A percentile compares a stretch with the other conserved stretches of the same genome.
phyloP scores from a whole-genome alignment of 2,329 filamentous ascomycete genomes.

The Monosporascus sp. region DNA sequence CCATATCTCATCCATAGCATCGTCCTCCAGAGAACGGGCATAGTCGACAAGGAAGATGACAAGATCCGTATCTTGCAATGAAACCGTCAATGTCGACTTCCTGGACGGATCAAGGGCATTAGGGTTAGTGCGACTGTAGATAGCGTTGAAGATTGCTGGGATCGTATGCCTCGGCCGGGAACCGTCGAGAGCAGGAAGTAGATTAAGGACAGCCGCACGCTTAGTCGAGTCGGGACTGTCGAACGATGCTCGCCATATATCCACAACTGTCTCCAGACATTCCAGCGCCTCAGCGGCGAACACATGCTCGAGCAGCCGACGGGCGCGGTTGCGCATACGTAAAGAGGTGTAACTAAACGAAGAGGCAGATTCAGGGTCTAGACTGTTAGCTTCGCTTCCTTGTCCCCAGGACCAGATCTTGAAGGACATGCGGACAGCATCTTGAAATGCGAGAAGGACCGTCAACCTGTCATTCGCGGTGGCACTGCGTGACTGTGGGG shows the following conservation, averaged over 20 bases:
- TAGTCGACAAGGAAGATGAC: slow-evolving; percentile 89
- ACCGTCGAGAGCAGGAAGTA: slow-evolving; percentile 86
- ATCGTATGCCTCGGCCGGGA: slow-evolving; percentile 88
- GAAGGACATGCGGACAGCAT: slow-evolving; percentile 88
- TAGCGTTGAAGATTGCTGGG: slow-evolving; percentile 89
- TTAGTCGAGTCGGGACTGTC: slow-evolving; percentile 41
- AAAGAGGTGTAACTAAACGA: slow-evolving; percentile 89
- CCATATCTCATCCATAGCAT: slow-evolving; percentile 98
- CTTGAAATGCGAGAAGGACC: slow-evolving; percentile 92
- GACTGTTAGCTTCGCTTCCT: slow-evolving; percentile 48
- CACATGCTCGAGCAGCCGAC: slow-evolving; percentile 84
- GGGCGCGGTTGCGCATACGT: slow-evolving; percentile 82
- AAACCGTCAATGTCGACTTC: slow-evolving; percentile 83
- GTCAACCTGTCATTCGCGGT: slow-evolving; percentile 93
- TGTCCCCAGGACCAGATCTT: slow-evolving; percentile 93
- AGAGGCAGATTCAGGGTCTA: slow-evolving; percentile 64
- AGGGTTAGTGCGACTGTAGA: slow-evolving; percentile 91
- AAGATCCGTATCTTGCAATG: slow-evolving; percentile 75
- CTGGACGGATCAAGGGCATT: slow-evolving; percentile 69
- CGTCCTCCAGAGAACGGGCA: slow-evolving; percentile 83
- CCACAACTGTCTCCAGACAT: slow-evolving; percentile 85
- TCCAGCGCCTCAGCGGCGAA: slow-evolving; percentile 90
- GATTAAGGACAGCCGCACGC: slow-evolving; percentile 66
- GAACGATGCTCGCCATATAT: slow-evolving; percentile 64
- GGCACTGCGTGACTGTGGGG: slow-evolving; percentile 68